Evolutionary conservation across 108 stramenopile species (phyloP), one percentile per base, ranked within the genome.

Genomic region (Nitzschia sp.): DNA sequence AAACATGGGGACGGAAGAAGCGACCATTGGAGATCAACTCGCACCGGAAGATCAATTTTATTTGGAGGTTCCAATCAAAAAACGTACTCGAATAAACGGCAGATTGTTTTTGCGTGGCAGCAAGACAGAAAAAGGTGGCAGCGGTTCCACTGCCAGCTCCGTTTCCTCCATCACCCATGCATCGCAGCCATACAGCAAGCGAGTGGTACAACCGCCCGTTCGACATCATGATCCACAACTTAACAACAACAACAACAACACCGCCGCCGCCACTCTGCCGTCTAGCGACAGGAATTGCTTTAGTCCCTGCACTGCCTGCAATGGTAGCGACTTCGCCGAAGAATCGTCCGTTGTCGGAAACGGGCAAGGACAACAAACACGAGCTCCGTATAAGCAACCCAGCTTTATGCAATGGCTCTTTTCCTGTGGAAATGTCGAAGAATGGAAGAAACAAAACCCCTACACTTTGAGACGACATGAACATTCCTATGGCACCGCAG

Each of bases 1-100:
- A n/a, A n/a, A n/a, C n/a, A n/a, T n/a, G n/a, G n/a, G n/a, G n/a
- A n/a, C n/a, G n/a, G n/a, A n/a, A n/a, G n/a, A n/a, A n/a, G n/a
- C n/a, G n/a, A n/a, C 64, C 17, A 65, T 65, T 27, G 64, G 64
- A 13, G 47, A 65, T 33, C n/a, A 8, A 5, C 32, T 65, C 15
- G 64, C 64, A 15, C 47, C 47, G 25, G 30, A 65, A 27, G 64
- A 65, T 49, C 64, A 65, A 32, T 65, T 65, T 21, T 48, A 65
- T 48, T 23, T 65, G 24, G 64, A 65, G 21, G 29, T 65, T 23
- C 64, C 64, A 5, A 9, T 49, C 26, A 65, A 65, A 30, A 47
- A 27, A 3, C 19, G 57, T 15, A 24, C 24, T 51, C 38, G 38
- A 6, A 13, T 6, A 42, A 13, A 5, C 9, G 57, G 4, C 57